Evolutionary conservation across 2,329 filamentous ascomycete genomes (phyloP).

Genomic region (Trichoderma koningiopsis): DNA sequence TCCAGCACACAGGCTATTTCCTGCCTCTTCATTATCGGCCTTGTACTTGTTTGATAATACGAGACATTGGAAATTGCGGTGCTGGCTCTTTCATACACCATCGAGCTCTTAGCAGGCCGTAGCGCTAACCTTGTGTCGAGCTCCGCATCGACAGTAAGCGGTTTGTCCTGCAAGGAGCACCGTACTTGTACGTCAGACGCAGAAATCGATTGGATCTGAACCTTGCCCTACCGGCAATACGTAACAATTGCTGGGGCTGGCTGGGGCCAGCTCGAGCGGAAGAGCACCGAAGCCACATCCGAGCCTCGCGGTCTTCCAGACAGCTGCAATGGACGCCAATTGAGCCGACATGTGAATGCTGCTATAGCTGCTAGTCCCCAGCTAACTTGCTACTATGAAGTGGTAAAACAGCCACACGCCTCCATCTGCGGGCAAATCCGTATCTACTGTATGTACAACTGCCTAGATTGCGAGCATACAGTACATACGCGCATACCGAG

Average conservation of each 20-base stretch:
- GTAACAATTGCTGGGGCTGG: background rate
- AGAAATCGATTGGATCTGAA: background rate
- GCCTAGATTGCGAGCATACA: background rate
- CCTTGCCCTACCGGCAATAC: background rate
- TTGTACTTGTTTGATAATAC: background rate
- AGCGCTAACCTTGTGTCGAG: conserved; percentile 7
- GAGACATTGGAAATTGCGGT: background rate
- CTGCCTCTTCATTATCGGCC: background rate
- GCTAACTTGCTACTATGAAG: conserved; percentile 5
- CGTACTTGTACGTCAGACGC: background rate
- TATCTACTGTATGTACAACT: background rate
- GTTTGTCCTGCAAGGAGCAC: conserved; percentile 16
- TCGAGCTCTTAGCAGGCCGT: background rate
- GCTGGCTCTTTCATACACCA: background rate
- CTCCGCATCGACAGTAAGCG: background rate
- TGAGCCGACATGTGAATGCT: conserved; percentile 1
- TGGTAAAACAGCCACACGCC: conserved; percentile 1
- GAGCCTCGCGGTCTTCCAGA: background rate
- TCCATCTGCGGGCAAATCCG: background rate
- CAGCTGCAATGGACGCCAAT: background rate
- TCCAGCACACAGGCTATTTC: background rate
- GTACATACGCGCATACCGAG: background rate
- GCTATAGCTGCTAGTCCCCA: background rate
- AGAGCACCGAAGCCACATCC: conserved; percentile 11
- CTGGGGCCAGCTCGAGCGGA: background rate